Evolutionary conservation across 371 early-diverging fungal genomes (phyloP).

Genomic region (Aphelidium insulamus): DNA sequence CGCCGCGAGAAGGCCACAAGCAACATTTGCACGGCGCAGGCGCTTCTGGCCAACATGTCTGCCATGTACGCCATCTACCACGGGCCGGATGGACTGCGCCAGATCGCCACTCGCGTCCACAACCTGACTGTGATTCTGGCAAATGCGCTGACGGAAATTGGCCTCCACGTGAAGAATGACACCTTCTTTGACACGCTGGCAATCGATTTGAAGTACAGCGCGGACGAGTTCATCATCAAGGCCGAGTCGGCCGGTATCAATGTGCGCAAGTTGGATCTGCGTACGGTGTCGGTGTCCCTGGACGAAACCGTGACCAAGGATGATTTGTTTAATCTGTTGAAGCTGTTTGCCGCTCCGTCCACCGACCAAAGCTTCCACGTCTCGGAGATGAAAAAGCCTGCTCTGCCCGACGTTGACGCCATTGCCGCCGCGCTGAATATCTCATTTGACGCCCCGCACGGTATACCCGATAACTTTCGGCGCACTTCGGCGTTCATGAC

Average conservation of each 20-base stretch:
- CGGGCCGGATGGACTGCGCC: slow-evolving; percentile 72
- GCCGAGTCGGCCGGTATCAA: slow-evolving; percentile 64
- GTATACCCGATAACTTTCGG: slow-evolving; percentile 33
- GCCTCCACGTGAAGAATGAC: slow-evolving; percentile 52
- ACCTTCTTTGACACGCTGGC: slow-evolving; percentile 83
- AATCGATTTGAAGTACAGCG: slow-evolving; percentile 31
- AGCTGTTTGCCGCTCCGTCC: slow-evolving; percentile 29
- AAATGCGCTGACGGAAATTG: slow-evolving; percentile 36
- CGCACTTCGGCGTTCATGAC: slow-evolving; percentile 53
- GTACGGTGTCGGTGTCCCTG: slow-evolving; percentile 56
- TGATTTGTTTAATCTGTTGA: slow-evolving; percentile 50
- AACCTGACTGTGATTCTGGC: slow-evolving; percentile 61
- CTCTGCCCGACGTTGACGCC: slow-evolving; percentile 8
- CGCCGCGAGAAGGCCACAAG: slow-evolving; percentile 92
- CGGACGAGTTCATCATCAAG: slow-evolving; percentile 27
- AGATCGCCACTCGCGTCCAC: slow-evolving; percentile 78
- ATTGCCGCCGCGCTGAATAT: slow-evolving; percentile 15
- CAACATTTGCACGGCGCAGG: slow-evolving; percentile 95
- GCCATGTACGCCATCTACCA: slow-evolving; percentile 93
- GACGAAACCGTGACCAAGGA: slow-evolving; percentile 70
- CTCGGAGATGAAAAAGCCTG: not conserved
- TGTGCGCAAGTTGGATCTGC: slow-evolving; percentile 48
- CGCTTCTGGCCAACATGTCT: slow-evolving; percentile 75
- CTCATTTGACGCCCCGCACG: slow-evolving; percentile 9
- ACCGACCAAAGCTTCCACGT: slow-evolving; percentile 4